A percentile compares a stretch with the other conserved stretches of the same genome.
Conservation (phyloP, 2,329 filamentous ascomycete genomes). For the Apiospora koreana region DNA sequence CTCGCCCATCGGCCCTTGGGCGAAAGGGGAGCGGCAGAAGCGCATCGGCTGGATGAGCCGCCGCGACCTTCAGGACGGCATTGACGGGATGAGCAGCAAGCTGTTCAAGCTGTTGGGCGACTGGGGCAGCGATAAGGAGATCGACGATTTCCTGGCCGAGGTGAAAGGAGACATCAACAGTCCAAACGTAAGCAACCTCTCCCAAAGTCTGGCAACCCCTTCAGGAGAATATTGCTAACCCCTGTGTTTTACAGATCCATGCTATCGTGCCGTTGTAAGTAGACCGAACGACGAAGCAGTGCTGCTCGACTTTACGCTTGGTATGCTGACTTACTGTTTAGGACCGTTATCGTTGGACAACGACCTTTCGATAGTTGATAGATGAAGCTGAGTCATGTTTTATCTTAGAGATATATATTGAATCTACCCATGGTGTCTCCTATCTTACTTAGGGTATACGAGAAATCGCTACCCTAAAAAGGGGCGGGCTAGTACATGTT, state of each 20-base stretch:
- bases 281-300: not conserved
- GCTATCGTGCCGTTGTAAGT: conserved; percentile 21
- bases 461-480: too few species aligned
- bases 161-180: conserved; percentile 21
- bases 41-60: conserved; percentile 24
- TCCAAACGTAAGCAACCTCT: conserved; percentile 10
- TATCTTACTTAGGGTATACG: too few species aligned
- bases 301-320: not conserved
- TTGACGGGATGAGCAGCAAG: conserved; percentile 25
- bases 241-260: conserved; percentile 17
- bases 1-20: conserved; percentile 23
- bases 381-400: too few species aligned
- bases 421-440: too few species aligned
- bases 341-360: conserved; percentile 21
- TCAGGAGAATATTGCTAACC: not conserved
- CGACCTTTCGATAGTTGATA: conserved; percentile 17
- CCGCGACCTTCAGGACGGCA: conserved; percentile 24
- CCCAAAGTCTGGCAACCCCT: not conserved
- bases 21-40: conserved; percentile 23
- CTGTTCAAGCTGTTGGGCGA: conserved; percentile 31
- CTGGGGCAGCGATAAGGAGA: conserved; percentile 15
- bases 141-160: conserved; percentile 16
- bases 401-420: too few species aligned
- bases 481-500: too few species aligned
- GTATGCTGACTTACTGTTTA: conserved; percentile 5